Base-by-base conservation (phyloP, 371 early-diverging fungal genomes). In the Mucor ambiguus region DNA sequence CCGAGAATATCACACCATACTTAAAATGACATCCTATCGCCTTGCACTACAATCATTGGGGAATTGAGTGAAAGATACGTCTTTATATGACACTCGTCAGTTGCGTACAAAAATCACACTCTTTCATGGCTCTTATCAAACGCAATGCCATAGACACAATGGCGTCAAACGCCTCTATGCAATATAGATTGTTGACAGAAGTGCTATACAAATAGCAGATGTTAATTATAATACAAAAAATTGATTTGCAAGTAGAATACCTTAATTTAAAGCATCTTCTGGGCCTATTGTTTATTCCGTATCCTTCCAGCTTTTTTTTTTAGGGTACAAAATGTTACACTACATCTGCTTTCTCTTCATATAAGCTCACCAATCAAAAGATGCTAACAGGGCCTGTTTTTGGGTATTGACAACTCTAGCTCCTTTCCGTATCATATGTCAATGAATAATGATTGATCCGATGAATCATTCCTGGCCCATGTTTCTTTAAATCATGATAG, bases 241-340 rank as follows among this genome's bases (percentile, higher is more conserved):
- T 18, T 18, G 14, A 16, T 41, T 18, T 18, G 18, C 41, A 18
- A 41, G 16, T 5, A 41, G 18, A 18, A 48, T 22, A 48, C 24
- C 48, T 26, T 11, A 28, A 12, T 52, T 52, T 12, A 26, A 14
- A 52, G 11, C 20, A 46, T 10, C 9, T 20, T 46, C 2, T 46
- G 11, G 3, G 20, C 46, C 20, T 46, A 8, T 22, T 20, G 22
- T 11, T 46, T 22, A 22, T 20, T 46, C 46, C 46, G 46, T 6
- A 46, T 46, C 0, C 46, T 46, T 46, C 46, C 52, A 28, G 28
- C 29, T 52, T 52, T 52, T 16, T 52, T 52, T 52, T 16, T 41
- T 41, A 41, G 52, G 28, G 52, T 52, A 52, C 26, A 52, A 14
- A 28, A 26, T 28, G 52, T 52, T 52, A 52, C 52, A 52, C 52